A percentile compares a stretch with the other conserved stretches of the same genome.
Conservation (phyloP, 768 basidiomycete species). For the Tulasnella sp. region DNA sequence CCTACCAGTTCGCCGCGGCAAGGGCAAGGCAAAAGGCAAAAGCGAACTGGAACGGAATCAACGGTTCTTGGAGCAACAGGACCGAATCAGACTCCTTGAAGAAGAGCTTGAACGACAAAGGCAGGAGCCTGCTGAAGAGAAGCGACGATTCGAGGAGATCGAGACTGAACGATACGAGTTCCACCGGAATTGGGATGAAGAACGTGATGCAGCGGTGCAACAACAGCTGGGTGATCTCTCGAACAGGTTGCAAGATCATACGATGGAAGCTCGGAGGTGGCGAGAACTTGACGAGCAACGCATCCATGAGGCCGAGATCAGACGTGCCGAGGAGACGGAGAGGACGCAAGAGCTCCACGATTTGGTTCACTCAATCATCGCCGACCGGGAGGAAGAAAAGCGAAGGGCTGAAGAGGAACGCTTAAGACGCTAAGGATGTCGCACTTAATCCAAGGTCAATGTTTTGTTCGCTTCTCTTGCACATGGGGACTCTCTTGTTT, state of each 20-base stretch:
- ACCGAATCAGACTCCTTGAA: constrained; percentile 52
- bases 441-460: too few relatives aligned
- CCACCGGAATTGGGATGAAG: constrained; percentile 31
- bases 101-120: constrained; percentile 52
- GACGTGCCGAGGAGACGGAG: constrained; percentile 52
- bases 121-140: constrained; percentile 47
- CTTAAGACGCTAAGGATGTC: not conserved
- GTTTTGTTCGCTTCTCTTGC: not conserved
- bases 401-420: constrained; percentile 47
- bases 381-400: constrained; percentile 48
- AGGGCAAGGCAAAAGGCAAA: constrained; percentile 2
- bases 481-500: not conserved
- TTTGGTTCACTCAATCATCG: constrained; percentile 45
- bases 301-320: constrained; percentile 52
- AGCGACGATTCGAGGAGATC: constrained; percentile 53
- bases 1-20: not conserved
- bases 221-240: constrained; percentile 64
- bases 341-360: constrained; percentile 51
- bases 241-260: constrained; percentile 60
- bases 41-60: constrained; percentile 29
- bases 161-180: constrained; percentile 36
- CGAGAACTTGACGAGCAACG: constrained; percentile 52
- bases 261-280: constrained; percentile 52
- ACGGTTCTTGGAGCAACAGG: constrained; percentile 31
- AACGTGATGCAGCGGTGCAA: constrained; percentile 53